phyloP scores from a whole-genome alignment of 768 basidiomycete species.

The Collybiopsis confluens region DNA sequence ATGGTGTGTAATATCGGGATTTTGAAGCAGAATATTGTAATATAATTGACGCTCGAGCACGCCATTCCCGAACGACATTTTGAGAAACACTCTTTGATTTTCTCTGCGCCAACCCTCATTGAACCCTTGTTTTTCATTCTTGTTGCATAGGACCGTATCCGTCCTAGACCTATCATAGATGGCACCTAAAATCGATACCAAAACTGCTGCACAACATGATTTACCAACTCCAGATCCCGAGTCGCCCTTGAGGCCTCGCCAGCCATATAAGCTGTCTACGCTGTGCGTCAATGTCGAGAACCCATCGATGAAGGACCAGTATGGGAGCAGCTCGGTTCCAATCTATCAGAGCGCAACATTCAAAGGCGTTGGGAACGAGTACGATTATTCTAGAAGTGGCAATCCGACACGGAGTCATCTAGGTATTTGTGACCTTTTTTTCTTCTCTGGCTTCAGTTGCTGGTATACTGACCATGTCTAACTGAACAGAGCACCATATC shows the following conservation, averaged over 20 bases:
- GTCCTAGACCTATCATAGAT: constrained; percentile 16
- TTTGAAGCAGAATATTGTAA: too few species aligned
- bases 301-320: constrained; percentile 90
- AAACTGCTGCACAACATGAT: constrained; percentile 39
- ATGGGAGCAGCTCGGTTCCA: constrained; percentile 89
- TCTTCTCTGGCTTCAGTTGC: constrained; percentile 4
- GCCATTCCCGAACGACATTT: too few species aligned
- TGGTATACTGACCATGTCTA: constrained; percentile 1
- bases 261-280: constrained; percentile 86
- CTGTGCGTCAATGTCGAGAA: constrained; percentile 90
- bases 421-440: constrained; percentile 46
- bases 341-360: constrained; percentile 99
- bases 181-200: constrained; percentile 34
- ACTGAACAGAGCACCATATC: constrained; percentile 83
- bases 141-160: background rate
- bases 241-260: constrained; percentile 60
- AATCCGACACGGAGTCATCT: constrained; percentile 96
- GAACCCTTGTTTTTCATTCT: background rate
- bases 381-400: constrained; percentile 93
- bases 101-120: background rate
- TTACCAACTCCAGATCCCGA: constrained; percentile 82
- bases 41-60: too few species aligned
- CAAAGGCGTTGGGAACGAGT: constrained; percentile 86
- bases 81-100: background rate
- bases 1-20: too few species aligned